phyloP scores from a whole-genome alignment of 352 stramenopile genomes.

The Globisporangium orthogonon region DNA sequence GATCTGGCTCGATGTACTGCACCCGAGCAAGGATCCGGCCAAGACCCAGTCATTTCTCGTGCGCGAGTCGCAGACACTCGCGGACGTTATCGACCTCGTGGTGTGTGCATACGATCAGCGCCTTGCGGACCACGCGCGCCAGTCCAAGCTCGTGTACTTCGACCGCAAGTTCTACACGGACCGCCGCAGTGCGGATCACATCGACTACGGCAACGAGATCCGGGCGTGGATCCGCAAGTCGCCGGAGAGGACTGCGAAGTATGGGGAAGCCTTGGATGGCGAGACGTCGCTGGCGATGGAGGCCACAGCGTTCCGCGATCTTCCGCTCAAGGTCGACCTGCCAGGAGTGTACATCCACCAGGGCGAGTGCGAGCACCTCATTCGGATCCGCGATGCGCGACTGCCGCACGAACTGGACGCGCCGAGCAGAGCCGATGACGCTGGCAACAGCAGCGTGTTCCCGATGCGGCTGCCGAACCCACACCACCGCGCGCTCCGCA shows the following conservation, averaged over 20 bases:
- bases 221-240: slow-evolving; percentile 44
- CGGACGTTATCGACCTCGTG: slow-evolving; percentile 50
- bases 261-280: slow-evolving; percentile 9
- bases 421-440: not conserved
- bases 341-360: slow-evolving; percentile 70
- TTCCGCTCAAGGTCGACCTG: slow-evolving; percentile 47
- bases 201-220: slow-evolving; percentile 58
- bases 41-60: slow-evolving; percentile 73
- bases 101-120: slow-evolving; percentile 64
- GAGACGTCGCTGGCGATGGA: slow-evolving; percentile 22
- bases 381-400: slow-evolving; percentile 56
- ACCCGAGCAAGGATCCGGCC: slow-evolving; percentile 56
- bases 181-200: slow-evolving; percentile 19
- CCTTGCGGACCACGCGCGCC: slow-evolving; percentile 25
- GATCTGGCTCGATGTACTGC: slow-evolving; percentile 67
- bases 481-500: slow-evolving; percentile 39
- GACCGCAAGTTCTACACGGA: slow-evolving; percentile 56
- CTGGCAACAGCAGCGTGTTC: slow-evolving; percentile 26
- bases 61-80: slow-evolving; percentile 43
- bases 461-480: slow-evolving; percentile 57
- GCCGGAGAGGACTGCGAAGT: slow-evolving; percentile 24
- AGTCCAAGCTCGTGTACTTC: slow-evolving; percentile 61
- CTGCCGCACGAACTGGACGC: slow-evolving; percentile 49
- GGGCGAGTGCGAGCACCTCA: slow-evolving; percentile 69
- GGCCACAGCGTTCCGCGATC: slow-evolving; percentile 35